A percentile compares a stretch with the other conserved stretches of the same genome.
Evolutionary conservation across 2,329 filamentous ascomycete species (phyloP).

Genomic region (Penicillium frequentans): DNA sequence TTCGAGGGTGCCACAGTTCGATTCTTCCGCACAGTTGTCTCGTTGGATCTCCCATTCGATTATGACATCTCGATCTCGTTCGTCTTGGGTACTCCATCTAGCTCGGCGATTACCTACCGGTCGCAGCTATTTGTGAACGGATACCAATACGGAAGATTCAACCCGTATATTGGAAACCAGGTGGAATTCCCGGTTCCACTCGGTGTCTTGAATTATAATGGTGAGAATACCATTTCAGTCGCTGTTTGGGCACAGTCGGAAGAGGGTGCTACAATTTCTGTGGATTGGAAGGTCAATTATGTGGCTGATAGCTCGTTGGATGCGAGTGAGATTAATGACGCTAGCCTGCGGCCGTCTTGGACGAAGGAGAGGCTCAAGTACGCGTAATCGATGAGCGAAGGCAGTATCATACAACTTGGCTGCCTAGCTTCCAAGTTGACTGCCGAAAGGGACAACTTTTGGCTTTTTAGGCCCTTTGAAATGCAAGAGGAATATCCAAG

Average conservation of each 20-base stretch:
- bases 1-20: constrained; percentile 53
- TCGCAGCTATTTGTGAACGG: constrained; percentile 64
- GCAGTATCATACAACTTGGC: neutral
- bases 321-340: constrained; percentile 1
- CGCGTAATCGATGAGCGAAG: constrained; percentile 16
- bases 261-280: constrained; percentile 50
- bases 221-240: constrained; percentile 58
- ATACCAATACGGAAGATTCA: constrained; percentile 63
- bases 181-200: constrained; percentile 60
- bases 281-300: constrained; percentile 57
- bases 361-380: constrained; percentile 37
- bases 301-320: constrained; percentile 54
- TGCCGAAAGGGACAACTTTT: too few relatives aligned
- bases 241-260: constrained; percentile 61
- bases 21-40: constrained; percentile 56
- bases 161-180: constrained; percentile 62
- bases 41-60: constrained; percentile 52
- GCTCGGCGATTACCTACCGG: constrained; percentile 44
- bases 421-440: neutral
- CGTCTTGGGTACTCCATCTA: constrained; percentile 48
- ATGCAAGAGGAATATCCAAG: too few relatives aligned
- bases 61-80: constrained; percentile 60
- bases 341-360: constrained; percentile 53
- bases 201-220: constrained; percentile 59
- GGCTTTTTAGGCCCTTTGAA: too few relatives aligned